phyloP scores from a whole-genome alignment of 371 early-diverging fungal species.

The Mortierella sp. region DNA sequence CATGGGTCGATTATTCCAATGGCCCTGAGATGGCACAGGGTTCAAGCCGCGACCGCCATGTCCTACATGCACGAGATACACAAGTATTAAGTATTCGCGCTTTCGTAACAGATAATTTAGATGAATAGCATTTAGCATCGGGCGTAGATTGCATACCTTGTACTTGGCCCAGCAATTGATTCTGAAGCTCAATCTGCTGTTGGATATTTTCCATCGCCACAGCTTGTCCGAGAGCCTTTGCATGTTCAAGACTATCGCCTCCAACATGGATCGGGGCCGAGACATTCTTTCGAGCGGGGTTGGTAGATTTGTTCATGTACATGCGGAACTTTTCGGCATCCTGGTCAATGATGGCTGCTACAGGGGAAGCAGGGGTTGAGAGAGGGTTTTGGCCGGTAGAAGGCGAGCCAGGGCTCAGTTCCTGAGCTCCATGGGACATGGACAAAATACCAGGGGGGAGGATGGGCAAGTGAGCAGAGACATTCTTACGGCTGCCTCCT shows the following conservation, averaged over 20 bases:
- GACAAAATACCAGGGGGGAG: constrained; percentile 3
- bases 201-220: constrained; percentile 52
- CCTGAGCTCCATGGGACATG: too few relatives aligned
- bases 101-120: too few relatives aligned
- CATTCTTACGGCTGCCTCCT: constrained; percentile 14
- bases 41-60: constrained; percentile 6
- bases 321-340: constrained; percentile 50
- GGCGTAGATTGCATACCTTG: constrained; percentile 20
- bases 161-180: constrained; percentile 40
- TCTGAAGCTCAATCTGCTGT: constrained; percentile 41
- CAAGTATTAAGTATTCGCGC: background rate
- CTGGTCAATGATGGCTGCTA: constrained; percentile 12
- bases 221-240: constrained; percentile 42
- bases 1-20: constrained; percentile 11
- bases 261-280: constrained; percentile 41
- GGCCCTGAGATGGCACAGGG: constrained; percentile 13
- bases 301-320: constrained; percentile 38
- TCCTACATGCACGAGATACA: constrained; percentile 1
- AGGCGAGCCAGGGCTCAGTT: too few relatives aligned
- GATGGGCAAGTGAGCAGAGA: constrained; percentile 31
- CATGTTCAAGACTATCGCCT: constrained; percentile 19
- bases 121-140: too few relatives aligned
- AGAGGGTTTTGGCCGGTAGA: too few relatives aligned
- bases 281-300: constrained; percentile 25
- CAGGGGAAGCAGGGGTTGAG: background rate